Evolutionary conservation across 1,284 basidiomycete species (phyloP), one percentile per base, ranked within the genome.

Genomic region (Sporisorium iseilematis-ciliati): DNA sequence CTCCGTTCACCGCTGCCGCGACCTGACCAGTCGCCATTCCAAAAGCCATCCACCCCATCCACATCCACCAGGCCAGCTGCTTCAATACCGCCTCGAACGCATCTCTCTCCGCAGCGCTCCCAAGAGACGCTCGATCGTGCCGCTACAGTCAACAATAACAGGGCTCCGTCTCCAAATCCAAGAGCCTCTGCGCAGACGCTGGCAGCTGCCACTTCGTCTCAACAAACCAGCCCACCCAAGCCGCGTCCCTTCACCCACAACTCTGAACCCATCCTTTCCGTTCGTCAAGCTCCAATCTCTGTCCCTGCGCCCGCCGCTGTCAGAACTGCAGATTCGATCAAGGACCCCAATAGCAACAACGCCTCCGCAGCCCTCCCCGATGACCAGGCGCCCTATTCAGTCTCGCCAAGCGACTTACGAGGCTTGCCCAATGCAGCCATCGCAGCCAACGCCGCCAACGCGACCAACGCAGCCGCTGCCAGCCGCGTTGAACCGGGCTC

Each of bases 71-170:
- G 67, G 35, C 41, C 67, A 14, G 50, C 67, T 23, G 16, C 56
- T 7, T n/a, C 55, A 16, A n/a, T 57, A 42, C 29, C 48, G n/a
- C 25, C 40, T 33, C 67, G 67, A 4, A 54, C 57, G 7, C 57
- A 57, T 18, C 57, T 71, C 20, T 62, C 68, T 7, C 62, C 63
- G 6, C 68, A 71, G 52, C 49, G 68, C 23, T 57, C 55, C 3
- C 68, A 65, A 51, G 68, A 58, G n/a, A 42, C 26, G 7, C 31
- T 65, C 33, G 55, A 71, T 16, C 58, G 41, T 0, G 53, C 33
- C 18, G 55, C 45, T 8, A 20, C 26, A 31, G 35, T 31, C 20
- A 23, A 55, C 11, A 33, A 23, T 14, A 62, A 40, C 35, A 59
- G 62, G 14, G 42, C 58, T 18, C 33, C 58, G 8, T 60, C 58